Percentiles rank a stretch among this genome's conserved stretches.
Conservation (phyloP, 2,329 filamentous ascomycete species). For the Monascus ruber region DNA sequence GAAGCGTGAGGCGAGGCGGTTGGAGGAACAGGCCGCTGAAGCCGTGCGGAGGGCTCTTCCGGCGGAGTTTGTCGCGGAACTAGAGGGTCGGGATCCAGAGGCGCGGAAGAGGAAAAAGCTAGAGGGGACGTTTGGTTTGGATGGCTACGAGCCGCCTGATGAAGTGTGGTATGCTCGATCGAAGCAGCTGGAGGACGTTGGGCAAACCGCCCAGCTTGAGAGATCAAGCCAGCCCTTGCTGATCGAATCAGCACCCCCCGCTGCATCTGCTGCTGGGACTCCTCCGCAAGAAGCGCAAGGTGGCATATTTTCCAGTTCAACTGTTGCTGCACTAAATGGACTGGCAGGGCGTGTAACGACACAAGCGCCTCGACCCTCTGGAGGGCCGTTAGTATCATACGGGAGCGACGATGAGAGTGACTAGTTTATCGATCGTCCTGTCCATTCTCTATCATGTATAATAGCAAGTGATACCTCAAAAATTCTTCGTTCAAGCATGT, state of each 20-base stretch:
- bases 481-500: conserved; percentile 2
- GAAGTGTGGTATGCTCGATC: conserved; percentile 85
- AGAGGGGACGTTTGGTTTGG: conserved; percentile 75
- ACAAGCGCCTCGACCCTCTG: conserved; percentile 29
- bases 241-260: conserved; percentile 34
- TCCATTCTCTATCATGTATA: conserved; percentile 15
- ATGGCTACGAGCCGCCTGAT: conserved; percentile 89
- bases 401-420: conserved; percentile 78
- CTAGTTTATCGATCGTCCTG: conserved; percentile 14
- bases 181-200: conserved; percentile 54
- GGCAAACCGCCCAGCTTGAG: conserved; percentile 47
- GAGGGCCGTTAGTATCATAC: conserved; percentile 74
- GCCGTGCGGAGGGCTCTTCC: conserved; percentile 81
- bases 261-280: conserved; percentile 23
- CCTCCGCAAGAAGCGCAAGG: conserved; percentile 27
- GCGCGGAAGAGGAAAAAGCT: conserved; percentile 80
- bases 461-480: conserved; percentile 22
- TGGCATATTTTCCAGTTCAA: conserved; percentile 72
- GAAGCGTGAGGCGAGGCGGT: conserved; percentile 73
- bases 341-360: conserved; percentile 35
- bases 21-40: conserved; percentile 94
- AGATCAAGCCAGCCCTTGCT: conserved; percentile 34
- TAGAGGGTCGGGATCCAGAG: conserved; percentile 82
- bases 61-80: conserved; percentile 80
- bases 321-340: conserved; percentile 64